Base-by-base conservation (phyloP, 2,329 filamentous ascomycete genomes). In the Fusarium heterosporum region DNA sequence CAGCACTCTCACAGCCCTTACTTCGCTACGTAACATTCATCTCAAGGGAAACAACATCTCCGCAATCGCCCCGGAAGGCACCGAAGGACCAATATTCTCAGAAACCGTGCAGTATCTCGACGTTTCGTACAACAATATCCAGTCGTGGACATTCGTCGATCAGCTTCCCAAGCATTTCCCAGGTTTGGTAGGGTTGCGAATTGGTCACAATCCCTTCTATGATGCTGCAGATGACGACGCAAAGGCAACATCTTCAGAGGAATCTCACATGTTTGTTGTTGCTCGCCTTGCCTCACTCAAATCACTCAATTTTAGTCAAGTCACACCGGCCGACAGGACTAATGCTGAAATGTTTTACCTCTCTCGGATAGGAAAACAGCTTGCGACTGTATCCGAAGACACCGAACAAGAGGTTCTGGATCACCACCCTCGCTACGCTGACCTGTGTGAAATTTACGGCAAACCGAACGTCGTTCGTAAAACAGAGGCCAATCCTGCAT, bases 311-410 rank as follows among this genome's bases (percentile, higher is more conserved):
- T 93, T 92, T 75, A 89, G 89, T 64, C 80, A 82, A 16, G 89
- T 98, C 69, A 89, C 89, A 0, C 71, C 82, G 2, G 87, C 90
- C 40, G 94, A 98, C 76, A 88, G 95, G 17, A 84, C 88, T 53
- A 96, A 98, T 73, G 93, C 93, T 6, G 96, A 98, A 72, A 90
- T 95, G 73, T 99, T 97, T 77, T 99, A 99, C 76, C 87, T 98
- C 12, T 92, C 90, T 1, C 87, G 91, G 53, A 96, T 97, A 58
- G 91, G 87, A 12, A 89, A 89, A 64, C 92, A 96, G 74, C 82
- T 97, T 38, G 85, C 88, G 2, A 80, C 83, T 5, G 85, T 87
- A 0, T 80, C 87, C 0, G 83, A 87, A 55, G 77, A 77, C 4
- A 78, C 81, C 3, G 85, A 89, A 67, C 78, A 77, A 1, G 79